Evolutionary conservation across 2,329 filamentous ascomycete genomes (phyloP).

Genomic region (Colletotrichum camelliae): DNA sequence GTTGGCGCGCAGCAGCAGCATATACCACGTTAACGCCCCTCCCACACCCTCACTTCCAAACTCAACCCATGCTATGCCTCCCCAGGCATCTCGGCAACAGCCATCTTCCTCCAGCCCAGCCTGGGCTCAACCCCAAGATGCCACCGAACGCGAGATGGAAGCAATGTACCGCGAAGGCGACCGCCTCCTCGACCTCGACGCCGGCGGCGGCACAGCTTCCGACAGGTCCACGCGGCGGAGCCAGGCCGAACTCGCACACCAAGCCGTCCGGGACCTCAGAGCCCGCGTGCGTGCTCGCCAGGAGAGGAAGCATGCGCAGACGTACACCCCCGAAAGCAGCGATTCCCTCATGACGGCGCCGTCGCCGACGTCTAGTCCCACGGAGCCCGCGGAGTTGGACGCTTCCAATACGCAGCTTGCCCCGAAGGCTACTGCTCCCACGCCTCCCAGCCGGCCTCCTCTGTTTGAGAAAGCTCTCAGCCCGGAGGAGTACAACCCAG

Average conservation of each 20-base stretch:
- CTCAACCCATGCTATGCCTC: neutral
- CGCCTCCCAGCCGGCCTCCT: rapidly evolving
- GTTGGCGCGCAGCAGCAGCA: neutral
- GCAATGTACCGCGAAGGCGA: neutral
- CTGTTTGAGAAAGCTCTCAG: neutral
- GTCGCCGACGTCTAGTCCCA: neutral
- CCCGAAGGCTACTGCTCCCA: neutral
- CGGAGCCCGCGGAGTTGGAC: neutral
- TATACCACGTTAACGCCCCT: neutral
- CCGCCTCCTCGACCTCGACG: neutral
- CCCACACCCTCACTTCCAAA: neutral
- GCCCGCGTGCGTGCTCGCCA: neutral
- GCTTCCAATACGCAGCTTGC: neutral
- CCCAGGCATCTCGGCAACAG: neutral
- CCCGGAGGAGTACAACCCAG: neutral
- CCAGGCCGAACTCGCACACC: neutral
- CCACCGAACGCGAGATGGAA: neutral
- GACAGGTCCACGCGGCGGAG: neutral
- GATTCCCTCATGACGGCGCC: neutral
- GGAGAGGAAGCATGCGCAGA: neutral
- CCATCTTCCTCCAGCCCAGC: rapidly evolving
- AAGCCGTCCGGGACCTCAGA: neutral
- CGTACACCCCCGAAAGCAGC: neutral
- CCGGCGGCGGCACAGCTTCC: rapidly evolving
- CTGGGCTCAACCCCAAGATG: neutral